Conservation (phyloP, 257 asterid genomes). For the Verbascum thapsus region DNA sequence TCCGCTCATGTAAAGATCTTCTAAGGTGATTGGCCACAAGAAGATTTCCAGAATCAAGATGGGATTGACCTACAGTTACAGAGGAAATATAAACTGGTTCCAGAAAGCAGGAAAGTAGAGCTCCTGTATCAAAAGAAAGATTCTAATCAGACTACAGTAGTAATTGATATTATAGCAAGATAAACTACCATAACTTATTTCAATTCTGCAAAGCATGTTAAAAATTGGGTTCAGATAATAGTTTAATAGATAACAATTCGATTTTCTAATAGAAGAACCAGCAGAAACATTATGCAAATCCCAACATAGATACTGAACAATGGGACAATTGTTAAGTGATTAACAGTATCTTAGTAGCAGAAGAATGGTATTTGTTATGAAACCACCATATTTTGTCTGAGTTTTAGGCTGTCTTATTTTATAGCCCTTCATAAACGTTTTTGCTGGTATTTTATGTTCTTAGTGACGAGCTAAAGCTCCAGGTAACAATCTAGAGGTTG, state of each 20-base stretch:
- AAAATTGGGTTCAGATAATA: constrained; percentile 2
- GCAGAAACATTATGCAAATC: constrained; percentile 17
- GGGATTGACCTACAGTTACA: constrained; percentile 64
- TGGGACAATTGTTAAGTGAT: background rate
- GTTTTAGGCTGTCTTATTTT: constrained; percentile 3
- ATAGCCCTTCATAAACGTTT: constrained; percentile 9
- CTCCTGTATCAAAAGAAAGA: constrained; percentile 50
- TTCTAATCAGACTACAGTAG: constrained; percentile 7
- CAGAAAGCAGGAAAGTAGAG: constrained; percentile 77
- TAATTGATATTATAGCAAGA: background rate
- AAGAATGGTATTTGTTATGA: constrained; percentile 1
- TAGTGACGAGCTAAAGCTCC: constrained; percentile 5
- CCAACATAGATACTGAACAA: background rate
- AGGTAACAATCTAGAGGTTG: constrained; percentile 19
- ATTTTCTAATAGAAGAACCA: constrained; percentile 23
- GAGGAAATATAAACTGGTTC: constrained; percentile 84
- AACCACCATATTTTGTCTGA: constrained; percentile 6
- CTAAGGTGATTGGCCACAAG: constrained; percentile 40
- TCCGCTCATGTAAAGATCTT: constrained; percentile 63
- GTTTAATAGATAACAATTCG: constrained; percentile 8
- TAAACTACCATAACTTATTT: constrained; percentile 2
- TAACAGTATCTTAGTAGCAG: background rate
- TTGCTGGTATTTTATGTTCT: constrained; percentile 6
- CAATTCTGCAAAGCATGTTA: constrained; percentile 3
- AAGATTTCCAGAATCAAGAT: constrained; percentile 34